Evolutionary conservation across 164 flowering plant genomes (phyloP).

Genomic region (Magnolia officinalis): DNA sequence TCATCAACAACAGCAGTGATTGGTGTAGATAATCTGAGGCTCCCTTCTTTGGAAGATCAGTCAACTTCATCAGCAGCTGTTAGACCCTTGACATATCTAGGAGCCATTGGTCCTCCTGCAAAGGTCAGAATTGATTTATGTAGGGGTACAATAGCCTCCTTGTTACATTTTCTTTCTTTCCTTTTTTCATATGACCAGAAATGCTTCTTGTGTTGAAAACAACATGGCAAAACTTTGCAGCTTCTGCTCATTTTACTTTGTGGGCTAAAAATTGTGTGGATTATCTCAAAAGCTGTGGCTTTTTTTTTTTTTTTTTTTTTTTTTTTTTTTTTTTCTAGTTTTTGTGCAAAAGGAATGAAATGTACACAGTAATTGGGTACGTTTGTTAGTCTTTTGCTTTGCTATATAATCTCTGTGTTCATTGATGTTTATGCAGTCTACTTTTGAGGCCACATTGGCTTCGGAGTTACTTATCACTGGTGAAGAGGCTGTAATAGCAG

Average conservation of each 20-base stretch:
- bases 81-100: slow-evolving; percentile 52
- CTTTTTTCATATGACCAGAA: background rate
- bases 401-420: background rate
- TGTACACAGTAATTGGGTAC: no score
- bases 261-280: no score
- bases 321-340: no score
- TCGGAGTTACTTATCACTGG: slow-evolving; percentile 48
- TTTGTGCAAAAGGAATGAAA: no score
- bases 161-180: background rate
- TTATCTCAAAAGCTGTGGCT: no score
- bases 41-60: slow-evolving; percentile 52
- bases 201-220: no score
- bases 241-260: no score
- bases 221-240: no score
- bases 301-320: no score
- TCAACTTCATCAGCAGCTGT: slow-evolving; percentile 34
- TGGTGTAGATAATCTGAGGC: slow-evolving; percentile 52
- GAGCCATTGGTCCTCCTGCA: slow-evolving; percentile 39
- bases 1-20: slow-evolving; percentile 51
- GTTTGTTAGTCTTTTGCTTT: no score
- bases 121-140: slow-evolving; percentile 40
- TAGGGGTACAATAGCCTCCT: no score
- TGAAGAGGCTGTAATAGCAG: slow-evolving; percentile 73
- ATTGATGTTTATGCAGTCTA: slow-evolving; percentile 32
- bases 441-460: slow-evolving; percentile 40